Evolutionary conservation across 331 rosid species (phyloP).

Genomic region (Rhamnella rubrinervis): DNA sequence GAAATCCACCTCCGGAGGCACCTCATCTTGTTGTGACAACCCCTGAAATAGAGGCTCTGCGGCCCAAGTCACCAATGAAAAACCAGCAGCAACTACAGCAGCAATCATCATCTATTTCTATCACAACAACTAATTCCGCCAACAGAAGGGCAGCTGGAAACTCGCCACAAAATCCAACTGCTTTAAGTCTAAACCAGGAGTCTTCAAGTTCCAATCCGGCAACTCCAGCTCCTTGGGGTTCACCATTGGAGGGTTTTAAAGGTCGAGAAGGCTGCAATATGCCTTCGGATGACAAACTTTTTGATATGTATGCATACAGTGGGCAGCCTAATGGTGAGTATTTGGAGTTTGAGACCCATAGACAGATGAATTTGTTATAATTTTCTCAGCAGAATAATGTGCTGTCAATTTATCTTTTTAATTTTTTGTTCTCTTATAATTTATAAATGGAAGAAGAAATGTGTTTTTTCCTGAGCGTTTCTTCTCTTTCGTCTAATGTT

Average conservation of each 20-base stretch:
- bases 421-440: conserved; percentile 21
- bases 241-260: conserved; percentile 71
- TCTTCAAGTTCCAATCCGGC: conserved; percentile 65
- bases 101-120: conserved; percentile 73
- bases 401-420: conserved; percentile 15
- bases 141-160: conserved; percentile 77
- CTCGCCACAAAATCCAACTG: conserved; percentile 61
- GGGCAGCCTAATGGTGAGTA: conserved; percentile 59
- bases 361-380: conserved; percentile 80
- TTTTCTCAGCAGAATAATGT: conserved; percentile 7
- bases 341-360: conserved; percentile 71
- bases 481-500: neutral
- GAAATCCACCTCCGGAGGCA: conserved; percentile 97
- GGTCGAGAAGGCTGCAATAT: conserved; percentile 71
- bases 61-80: conserved; percentile 99
- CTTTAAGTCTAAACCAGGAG: conserved; percentile 50
- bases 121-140: conserved; percentile 51
- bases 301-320: conserved; percentile 62
- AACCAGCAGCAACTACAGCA: conserved; percentile 96
- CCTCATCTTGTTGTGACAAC: conserved; percentile 96
- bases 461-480: conserved; percentile 19
- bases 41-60: conserved; percentile 85
- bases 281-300: conserved; percentile 70
- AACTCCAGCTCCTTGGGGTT: conserved; percentile 73
- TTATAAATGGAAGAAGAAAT: conserved; percentile 33